These are phyloP conservation scores for Echinosophora koreensis DNA, from an alignment of 306 rosid species.

Conservation along the genomic window DNA sequence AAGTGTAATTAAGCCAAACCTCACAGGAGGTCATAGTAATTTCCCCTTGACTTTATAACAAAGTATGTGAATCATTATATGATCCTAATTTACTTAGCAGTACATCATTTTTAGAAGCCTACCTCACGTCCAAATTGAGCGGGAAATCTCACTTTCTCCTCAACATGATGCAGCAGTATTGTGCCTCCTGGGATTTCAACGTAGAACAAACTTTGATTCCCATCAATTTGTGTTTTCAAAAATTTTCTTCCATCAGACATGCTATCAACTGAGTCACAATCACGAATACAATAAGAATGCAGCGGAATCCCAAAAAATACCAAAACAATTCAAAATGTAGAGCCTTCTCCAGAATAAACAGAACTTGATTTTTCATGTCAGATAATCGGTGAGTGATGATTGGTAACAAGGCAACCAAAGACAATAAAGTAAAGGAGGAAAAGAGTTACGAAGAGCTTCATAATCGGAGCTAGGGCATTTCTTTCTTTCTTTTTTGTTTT, in stretches of 20 bases:
- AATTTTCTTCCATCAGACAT: constrained; percentile 75
- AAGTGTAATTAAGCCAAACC: too few species aligned
- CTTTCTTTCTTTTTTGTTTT: too few species aligned
- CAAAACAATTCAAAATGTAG: background rate
- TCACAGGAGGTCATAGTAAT: too few species aligned
- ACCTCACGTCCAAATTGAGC: constrained; percentile 99
- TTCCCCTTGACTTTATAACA: background rate
- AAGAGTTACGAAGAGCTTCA: constrained; percentile 30
- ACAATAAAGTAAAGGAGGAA: constrained; percentile 28
- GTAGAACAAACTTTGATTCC: constrained; percentile 79
- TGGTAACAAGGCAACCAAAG: constrained; percentile 39
- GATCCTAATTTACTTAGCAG: constrained; percentile 12
- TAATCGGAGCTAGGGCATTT: background rate
- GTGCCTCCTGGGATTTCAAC: constrained; percentile 82
- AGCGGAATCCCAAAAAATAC: constrained; percentile 18
- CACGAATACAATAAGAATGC: constrained; percentile 46
- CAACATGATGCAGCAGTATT: constrained; percentile 69
- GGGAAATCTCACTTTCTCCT: constrained; percentile 78
- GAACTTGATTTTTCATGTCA: constrained; percentile 31
- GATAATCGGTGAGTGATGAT: constrained; percentile 27
- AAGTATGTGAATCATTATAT: background rate
- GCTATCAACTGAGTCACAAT: constrained; percentile 62
- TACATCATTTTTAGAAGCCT: constrained; percentile 41
- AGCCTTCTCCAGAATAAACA: constrained; percentile 21
- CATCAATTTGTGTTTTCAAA: constrained; percentile 72